Conservation (phyloP, 2,329 filamentous ascomycete species). For the Cytospora piceicola region DNA sequence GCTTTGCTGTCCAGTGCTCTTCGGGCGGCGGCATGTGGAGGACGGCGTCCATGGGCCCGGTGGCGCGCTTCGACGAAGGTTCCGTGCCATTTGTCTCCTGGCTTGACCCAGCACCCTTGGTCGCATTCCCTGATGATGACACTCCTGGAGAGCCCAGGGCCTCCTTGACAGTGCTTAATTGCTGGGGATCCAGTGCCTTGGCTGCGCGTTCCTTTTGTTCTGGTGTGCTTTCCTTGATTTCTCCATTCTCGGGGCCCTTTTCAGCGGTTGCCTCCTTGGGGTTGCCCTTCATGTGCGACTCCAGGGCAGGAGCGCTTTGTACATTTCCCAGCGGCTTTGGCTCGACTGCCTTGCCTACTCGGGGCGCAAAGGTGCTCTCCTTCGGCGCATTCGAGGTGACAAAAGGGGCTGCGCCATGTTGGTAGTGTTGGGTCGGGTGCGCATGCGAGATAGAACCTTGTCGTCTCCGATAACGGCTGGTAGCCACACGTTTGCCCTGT, state of each 20-base stretch:
- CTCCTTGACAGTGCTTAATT: conserved; percentile 22
- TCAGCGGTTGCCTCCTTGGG: conserved; percentile 31
- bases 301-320: conserved; percentile 29
- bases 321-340: conserved; percentile 43
- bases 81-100: conserved; percentile 27
- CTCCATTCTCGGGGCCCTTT: not conserved
- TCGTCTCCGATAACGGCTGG: conserved; percentile 35
- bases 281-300: conserved; percentile 24
- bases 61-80: conserved; percentile 44
- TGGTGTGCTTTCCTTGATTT: conserved; percentile 23
- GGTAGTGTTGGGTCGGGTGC: conserved; percentile 30
- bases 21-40: conserved; percentile 51
- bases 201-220: conserved; percentile 28
- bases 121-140: conserved; percentile 28
- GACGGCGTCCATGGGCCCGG: conserved; percentile 56
- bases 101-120: conserved; percentile 26
- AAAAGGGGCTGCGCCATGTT: conserved; percentile 40
- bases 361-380: conserved; percentile 53
- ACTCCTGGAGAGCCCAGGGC: conserved; percentile 28
- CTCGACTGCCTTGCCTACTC: conserved; percentile 66
- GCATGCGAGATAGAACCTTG: conserved; percentile 33
- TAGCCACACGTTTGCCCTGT: conserved; percentile 48
- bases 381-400: conserved; percentile 43
- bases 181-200: conserved; percentile 26
- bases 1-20: conserved; percentile 33